phyloP scores from a whole-genome alignment of 805 yeast species.

The Candida sphagnicola region DNA sequence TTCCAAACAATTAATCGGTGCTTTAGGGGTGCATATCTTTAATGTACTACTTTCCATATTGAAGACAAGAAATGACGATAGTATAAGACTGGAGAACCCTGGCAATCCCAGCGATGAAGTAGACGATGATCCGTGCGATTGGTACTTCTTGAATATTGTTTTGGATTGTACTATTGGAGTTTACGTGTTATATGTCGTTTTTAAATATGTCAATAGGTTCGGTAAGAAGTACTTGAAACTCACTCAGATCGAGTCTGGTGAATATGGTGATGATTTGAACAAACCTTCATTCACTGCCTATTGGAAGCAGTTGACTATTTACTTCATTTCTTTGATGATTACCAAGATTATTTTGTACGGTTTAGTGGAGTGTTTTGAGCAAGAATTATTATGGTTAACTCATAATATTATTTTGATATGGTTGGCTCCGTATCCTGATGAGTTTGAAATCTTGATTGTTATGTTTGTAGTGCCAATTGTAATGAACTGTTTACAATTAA shows the following conservation, averaged over 20 bases:
- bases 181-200: slow-evolving; percentile 61
- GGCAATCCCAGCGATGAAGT: slow-evolving; percentile 7
- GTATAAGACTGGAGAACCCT: slow-evolving; percentile 4
- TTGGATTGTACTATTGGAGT: slow-evolving; percentile 95
- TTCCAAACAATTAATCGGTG: slow-evolving; percentile 84
- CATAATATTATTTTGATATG: slow-evolving; percentile 78
- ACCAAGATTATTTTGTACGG: slow-evolving; percentile 66
- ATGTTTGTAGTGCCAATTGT: slow-evolving; percentile 77
- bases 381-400: slow-evolving; percentile 42
- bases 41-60: slow-evolving; percentile 70
- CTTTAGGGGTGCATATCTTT: slow-evolving; percentile 76
- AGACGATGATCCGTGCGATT: slow-evolving; percentile 68
- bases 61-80: slow-evolving; percentile 26
- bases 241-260: slow-evolving; percentile 48
- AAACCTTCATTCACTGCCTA: slow-evolving; percentile 49
- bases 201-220: slow-evolving; percentile 39
- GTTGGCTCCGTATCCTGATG: slow-evolving; percentile 74
- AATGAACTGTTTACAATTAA: slow-evolving; percentile 70
- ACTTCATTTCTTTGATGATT: slow-evolving; percentile 56
- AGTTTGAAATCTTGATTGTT: slow-evolving; percentile 77
- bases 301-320: slow-evolving; percentile 66
- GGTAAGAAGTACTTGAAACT: slow-evolving; percentile 41
- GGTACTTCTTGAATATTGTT: slow-evolving; percentile 86
- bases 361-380: slow-evolving; percentile 62
- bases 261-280: slow-evolving; percentile 63